These are phyloP conservation scores for Tinospora cordifolia DNA, from an alignment of 164 flowering plant genomes.

Conservation along the genomic window DNA sequence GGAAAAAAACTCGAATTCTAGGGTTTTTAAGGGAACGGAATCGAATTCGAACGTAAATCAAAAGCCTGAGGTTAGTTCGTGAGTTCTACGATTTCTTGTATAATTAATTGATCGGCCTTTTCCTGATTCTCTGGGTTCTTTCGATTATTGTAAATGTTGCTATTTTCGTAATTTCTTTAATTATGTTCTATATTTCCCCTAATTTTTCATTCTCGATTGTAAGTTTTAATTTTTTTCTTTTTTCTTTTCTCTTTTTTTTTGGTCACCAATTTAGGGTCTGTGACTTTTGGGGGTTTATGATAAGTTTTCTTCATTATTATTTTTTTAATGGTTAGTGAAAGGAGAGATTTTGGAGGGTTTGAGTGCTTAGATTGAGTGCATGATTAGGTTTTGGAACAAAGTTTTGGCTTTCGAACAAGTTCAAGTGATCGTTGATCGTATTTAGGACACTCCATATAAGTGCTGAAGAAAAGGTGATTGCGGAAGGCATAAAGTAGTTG, in stretches of 20 bases:
- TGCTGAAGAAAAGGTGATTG: not conserved
- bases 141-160: too few relatives aligned
- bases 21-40: conserved; percentile 12
- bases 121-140: not conserved
- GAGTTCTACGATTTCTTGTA: not conserved
- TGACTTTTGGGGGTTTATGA: too few relatives aligned
- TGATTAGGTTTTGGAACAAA: not conserved
- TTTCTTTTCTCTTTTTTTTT: too few relatives aligned
- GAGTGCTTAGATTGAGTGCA: not conserved
- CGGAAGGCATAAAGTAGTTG: too few relatives aligned
- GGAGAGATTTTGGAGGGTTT: not conserved
- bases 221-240: too few relatives aligned
- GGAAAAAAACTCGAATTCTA: conserved; percentile 21
- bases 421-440: not conserved
- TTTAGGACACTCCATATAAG: not conserved
- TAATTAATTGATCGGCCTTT: not conserved
- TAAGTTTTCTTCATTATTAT: too few relatives aligned
- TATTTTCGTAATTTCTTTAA: too few relatives aligned
- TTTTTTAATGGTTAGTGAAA: too few relatives aligned
- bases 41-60: conserved; percentile 6
- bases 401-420: not conserved
- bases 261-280: too few relatives aligned
- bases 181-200: too few relatives aligned
- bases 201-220: not conserved
- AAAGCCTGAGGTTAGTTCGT: conserved; percentile 25